Conservation (phyloP, 2,329 filamentous ascomycete genomes). For the Rutstroemia sp. region DNA sequence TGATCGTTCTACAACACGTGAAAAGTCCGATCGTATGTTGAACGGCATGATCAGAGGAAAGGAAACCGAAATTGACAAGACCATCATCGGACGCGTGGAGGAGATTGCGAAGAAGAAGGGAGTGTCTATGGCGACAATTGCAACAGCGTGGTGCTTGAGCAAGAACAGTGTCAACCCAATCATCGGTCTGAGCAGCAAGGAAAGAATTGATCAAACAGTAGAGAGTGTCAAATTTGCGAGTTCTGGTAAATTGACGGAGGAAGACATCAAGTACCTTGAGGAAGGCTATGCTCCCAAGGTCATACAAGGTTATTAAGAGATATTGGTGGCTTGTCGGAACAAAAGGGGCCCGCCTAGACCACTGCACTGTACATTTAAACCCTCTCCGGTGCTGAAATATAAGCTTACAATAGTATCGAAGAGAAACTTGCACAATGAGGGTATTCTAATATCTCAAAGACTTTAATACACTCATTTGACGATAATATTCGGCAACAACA, state of each 20-base stretch:
- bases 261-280: conserved; percentile 48
- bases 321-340: conserved; percentile 5
- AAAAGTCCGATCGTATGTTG: conserved; percentile 19
- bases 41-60: conserved; percentile 13
- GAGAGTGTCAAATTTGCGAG: conserved; percentile 32
- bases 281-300: conserved; percentile 41
- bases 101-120: conserved; percentile 49
- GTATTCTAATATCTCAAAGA: no score
- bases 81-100: conserved; percentile 38
- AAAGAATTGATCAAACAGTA: conserved; percentile 49
- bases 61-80: conserved; percentile 26
- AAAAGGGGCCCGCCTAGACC: background rate
- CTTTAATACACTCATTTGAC: no score
- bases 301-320: conserved; percentile 15
- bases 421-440: no score
- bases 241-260: conserved; percentile 40
- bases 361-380: background rate
- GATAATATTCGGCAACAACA: no score
- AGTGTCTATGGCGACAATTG: conserved; percentile 51
- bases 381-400: background rate
- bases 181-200: conserved; percentile 43
- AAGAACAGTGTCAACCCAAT: conserved; percentile 44
- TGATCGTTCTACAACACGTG: conserved; percentile 17
- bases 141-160: conserved; percentile 48
- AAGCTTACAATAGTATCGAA: background rate